Percentiles rank a stretch among this genome's conserved stretches.
Evolutionary conservation across 352 stramenopile species (phyloP).

Genomic region (Globisporangium echinulatum): DNA sequence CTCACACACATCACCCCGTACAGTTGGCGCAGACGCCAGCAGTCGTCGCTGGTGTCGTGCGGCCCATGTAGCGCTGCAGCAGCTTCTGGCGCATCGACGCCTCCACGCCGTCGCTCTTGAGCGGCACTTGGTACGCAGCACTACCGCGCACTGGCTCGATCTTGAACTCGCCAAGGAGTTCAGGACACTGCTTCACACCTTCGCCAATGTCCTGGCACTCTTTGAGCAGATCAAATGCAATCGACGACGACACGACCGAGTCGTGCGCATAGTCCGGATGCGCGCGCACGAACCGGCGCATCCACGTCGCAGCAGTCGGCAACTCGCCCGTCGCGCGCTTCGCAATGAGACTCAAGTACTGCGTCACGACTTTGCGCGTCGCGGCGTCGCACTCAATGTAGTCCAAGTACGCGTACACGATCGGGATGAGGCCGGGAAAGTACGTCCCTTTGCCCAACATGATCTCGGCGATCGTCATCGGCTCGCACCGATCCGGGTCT

Average conservation of each 20-base stretch:
- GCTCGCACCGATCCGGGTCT: constrained; percentile 74
- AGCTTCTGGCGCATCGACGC: constrained; percentile 62
- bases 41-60: constrained; percentile 9
- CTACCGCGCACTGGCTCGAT: constrained; percentile 90
- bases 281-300: constrained; percentile 92
- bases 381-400: constrained; percentile 95
- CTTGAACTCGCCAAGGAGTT: constrained; percentile 90
- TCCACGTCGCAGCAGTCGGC: constrained; percentile 95
- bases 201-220: constrained; percentile 96
- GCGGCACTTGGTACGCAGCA: constrained; percentile 89
- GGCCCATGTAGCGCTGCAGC: constrained; percentile 39
- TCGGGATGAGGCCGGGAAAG: constrained; percentile 95
- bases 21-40: constrained; percentile 19
- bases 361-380: constrained; percentile 66
- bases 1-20: neutral
- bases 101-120: constrained; percentile 86
- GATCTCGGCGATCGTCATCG: constrained; percentile 98
- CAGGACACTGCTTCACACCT: constrained; percentile 86
- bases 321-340: constrained; percentile 94
- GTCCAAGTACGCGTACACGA: constrained; percentile 97
- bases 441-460: constrained; percentile 94
- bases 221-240: constrained; percentile 92
- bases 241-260: constrained; percentile 82
- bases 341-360: constrained; percentile 89
- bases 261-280: constrained; percentile 96